phyloP scores from a whole-genome alignment of 352 stramenopile species.

The Phytopythium helicoides region DNA sequence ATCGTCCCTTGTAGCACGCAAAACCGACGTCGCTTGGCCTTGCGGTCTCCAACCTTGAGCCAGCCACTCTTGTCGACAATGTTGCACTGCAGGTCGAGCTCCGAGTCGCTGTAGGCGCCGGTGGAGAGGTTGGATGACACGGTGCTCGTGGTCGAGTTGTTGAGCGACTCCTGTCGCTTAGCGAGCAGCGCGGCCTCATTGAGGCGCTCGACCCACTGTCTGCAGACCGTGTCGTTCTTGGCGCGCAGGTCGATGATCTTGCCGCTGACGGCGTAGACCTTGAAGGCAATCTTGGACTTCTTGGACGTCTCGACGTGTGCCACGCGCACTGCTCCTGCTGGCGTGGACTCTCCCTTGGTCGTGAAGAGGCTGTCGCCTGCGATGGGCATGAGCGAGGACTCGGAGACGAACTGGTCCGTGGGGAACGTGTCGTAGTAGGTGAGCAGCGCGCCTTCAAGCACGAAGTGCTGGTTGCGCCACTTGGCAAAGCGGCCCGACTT shows the following conservation, averaged over 20 bases:
- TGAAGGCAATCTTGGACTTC: slow-evolving; percentile 83
- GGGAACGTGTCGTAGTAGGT: slow-evolving; percentile 85
- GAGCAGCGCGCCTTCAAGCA: slow-evolving; percentile 69
- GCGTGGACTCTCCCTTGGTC: slow-evolving; percentile 69
- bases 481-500: slow-evolving; percentile 77
- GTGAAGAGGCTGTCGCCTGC: slow-evolving; percentile 63
- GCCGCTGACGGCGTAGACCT: slow-evolving; percentile 76
- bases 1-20: slow-evolving; percentile 19
- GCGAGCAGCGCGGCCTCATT: slow-evolving; percentile 64
- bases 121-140: slow-evolving; percentile 60
- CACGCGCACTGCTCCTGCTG: slow-evolving; percentile 65
- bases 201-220: slow-evolving; percentile 72
- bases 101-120: slow-evolving; percentile 63
- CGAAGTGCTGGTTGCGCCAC: slow-evolving; percentile 85
- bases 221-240: slow-evolving; percentile 73
- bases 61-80: slow-evolving; percentile 14
- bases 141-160: slow-evolving; percentile 70
- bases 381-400: slow-evolving; percentile 56
- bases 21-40: slow-evolving; percentile 18
- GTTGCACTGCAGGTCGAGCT: slow-evolving; percentile 66
- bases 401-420: slow-evolving; percentile 71
- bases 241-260: slow-evolving; percentile 83
- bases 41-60: no score
- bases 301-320: slow-evolving; percentile 70
- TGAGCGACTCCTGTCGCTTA: slow-evolving; percentile 76